phyloP scores from a whole-genome alignment of 1,284 basidiomycete genomes.

The Trichosporon sp. region DNA sequence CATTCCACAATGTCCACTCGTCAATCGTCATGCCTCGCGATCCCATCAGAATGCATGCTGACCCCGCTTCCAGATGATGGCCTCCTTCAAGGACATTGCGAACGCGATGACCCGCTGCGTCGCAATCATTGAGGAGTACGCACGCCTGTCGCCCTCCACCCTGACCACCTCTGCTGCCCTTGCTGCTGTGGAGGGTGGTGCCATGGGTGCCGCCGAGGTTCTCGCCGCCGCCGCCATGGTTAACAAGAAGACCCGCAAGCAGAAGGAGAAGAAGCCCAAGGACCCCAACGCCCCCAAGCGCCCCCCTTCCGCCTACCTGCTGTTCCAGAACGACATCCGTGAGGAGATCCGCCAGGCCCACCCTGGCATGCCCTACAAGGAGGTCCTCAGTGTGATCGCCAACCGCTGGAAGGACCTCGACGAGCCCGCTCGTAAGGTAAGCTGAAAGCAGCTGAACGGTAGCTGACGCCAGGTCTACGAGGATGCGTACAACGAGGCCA shows the following conservation, averaged over 20 bases:
- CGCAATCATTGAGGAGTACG: constrained; percentile 45
- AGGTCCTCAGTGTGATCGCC: constrained; percentile 67
- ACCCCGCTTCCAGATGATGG: constrained; percentile 41
- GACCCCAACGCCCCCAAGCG: constrained; percentile 94
- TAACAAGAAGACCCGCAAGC: constrained; percentile 30
- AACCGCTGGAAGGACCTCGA: constrained; percentile 68
- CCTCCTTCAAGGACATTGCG: constrained; percentile 47
- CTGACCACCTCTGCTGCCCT: constrained; percentile 25
- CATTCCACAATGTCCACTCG: background rate
- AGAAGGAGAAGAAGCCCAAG: constrained; percentile 56
- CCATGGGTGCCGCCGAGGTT: constrained; percentile 20
- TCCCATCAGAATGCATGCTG: background rate
- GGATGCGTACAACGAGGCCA: constrained; percentile 27
- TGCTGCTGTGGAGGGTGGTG: constrained; percentile 19
- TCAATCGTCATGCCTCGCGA: background rate
- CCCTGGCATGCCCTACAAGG: constrained; percentile 64
- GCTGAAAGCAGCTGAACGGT: constrained; percentile 21
- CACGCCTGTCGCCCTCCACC: constrained; percentile 36
- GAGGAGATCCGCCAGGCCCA: constrained; percentile 56
- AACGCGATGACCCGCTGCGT: constrained; percentile 47
- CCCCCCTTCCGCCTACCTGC: constrained; percentile 87
- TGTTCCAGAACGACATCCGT: constrained; percentile 91
- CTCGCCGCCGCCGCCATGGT: constrained; percentile 20
- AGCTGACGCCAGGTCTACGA: constrained; percentile 26
- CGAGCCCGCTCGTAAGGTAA: constrained; percentile 67